A percentile compares a stretch with the other conserved stretches of the same genome.
Conservation (phyloP, 495 filamentous ascomycete genomes). For the Trichoderma asperelloides region DNA sequence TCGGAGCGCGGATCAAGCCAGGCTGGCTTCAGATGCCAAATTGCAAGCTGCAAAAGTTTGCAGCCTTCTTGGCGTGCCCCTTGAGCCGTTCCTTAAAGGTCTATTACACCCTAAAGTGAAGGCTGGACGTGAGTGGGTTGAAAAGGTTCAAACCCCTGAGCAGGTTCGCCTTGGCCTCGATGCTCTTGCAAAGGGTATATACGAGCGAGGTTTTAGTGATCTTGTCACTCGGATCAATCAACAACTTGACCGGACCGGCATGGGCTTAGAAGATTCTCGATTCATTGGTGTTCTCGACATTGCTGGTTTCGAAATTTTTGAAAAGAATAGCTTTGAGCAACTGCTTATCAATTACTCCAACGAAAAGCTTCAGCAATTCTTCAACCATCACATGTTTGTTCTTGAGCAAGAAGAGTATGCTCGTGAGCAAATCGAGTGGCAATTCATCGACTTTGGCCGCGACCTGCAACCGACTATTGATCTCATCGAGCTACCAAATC, state of each 20-base stretch:
- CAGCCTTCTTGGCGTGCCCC: conserved; percentile 70
- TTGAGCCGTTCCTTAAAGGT: conserved; percentile 78
- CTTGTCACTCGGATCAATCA: conserved; percentile 86
- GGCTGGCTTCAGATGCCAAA: conserved; percentile 63
- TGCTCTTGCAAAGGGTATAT: conserved; percentile 92
- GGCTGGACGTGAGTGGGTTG: conserved; percentile 94
- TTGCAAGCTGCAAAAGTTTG: conserved; percentile 68
- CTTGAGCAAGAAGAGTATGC: conserved; percentile 98
- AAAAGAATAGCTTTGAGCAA: conserved; percentile 97
- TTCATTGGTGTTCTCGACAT: conserved; percentile 99
- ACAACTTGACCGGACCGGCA: conserved; percentile 72
- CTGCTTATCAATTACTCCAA: conserved; percentile 99
- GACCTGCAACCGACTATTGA: conserved; percentile 98
- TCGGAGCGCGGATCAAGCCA: conserved; percentile 80
- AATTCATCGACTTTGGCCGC: conserved; percentile 98
- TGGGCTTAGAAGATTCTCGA: conserved; percentile 73
- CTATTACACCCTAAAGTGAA: conserved; percentile 88
- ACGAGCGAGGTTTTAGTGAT: conserved; percentile 90
- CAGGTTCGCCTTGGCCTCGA: conserved; percentile 87
- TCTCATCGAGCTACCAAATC: conserved; percentile 89
- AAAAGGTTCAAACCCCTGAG: conserved; percentile 94
- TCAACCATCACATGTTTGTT: conserved; percentile 99
- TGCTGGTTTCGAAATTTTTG: conserved; percentile 98
- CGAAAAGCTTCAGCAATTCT: conserved; percentile 98
- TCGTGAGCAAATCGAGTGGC: conserved; percentile 96